phyloP scores from a whole-genome alignment of 1,284 basidiomycete species.

The Microbotryomycetes sp. region DNA sequence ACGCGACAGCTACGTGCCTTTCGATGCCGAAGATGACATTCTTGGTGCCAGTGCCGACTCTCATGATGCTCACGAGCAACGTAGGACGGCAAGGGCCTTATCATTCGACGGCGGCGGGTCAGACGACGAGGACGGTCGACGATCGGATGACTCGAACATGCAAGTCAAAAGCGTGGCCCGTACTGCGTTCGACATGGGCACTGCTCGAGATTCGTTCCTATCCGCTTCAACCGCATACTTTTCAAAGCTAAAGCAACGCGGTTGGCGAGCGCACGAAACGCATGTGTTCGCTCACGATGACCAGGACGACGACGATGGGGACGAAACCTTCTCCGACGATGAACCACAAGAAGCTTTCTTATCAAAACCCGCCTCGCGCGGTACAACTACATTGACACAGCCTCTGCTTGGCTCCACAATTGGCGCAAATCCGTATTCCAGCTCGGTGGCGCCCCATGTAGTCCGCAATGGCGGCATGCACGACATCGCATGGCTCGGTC shows the following conservation, averaged over 20 bases:
- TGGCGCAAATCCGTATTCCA: conserved; percentile 13
- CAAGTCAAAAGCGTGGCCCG: neutral
- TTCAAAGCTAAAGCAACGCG: neutral
- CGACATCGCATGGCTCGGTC: conserved; percentile 12
- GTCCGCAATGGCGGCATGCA: neutral
- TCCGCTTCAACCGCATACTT: neutral
- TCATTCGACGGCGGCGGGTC: neutral
- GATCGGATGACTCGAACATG: neutral
- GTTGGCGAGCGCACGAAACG: conserved; percentile 22
- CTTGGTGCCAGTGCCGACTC: conserved; percentile 5
- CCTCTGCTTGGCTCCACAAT: neutral
- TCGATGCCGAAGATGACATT: conserved; percentile 6
- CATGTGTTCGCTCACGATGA: neutral
- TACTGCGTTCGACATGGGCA: neutral
- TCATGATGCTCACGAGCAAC: neutral
- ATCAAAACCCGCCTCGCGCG: neutral
- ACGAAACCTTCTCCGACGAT: conserved; percentile 9
- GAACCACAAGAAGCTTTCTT: conserved; percentile 17
- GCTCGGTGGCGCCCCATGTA: neutral
- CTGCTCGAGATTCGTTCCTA: neutral
- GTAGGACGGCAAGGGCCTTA: neutral
- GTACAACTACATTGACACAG: neutral
- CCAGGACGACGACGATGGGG: conserved; percentile 2
- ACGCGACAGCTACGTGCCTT: neutral
- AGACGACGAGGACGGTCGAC: neutral